These are phyloP conservation scores for Amanita exitialis DNA, from an alignment of 768 basidiomycete species.

Conservation along the genomic window DNA sequence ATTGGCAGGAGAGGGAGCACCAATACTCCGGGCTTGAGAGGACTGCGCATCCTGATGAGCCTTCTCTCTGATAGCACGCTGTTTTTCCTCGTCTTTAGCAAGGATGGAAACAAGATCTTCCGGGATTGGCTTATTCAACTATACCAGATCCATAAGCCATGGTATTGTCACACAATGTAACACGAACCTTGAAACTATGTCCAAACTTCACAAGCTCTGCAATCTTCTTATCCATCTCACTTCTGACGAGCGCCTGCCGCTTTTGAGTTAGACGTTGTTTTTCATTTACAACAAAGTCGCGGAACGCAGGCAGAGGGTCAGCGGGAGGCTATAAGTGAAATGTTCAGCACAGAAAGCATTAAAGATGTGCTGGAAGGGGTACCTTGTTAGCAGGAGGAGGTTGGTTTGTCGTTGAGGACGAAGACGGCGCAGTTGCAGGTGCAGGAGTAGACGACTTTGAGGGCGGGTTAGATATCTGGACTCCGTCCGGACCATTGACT, in stretches of 20 bases:
- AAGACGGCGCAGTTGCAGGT: background rate
- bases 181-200: slow-evolving; percentile 81
- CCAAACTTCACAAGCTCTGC: slow-evolving; percentile 92
- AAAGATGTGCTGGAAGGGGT: slow-evolving; percentile 8
- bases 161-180: background rate
- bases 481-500: slow-evolving; percentile 71
- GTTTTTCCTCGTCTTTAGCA: slow-evolving; percentile 90
- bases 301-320: slow-evolving; percentile 77
- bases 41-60: slow-evolving; percentile 60
- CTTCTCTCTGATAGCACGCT: slow-evolving; percentile 74
- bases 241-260: slow-evolving; percentile 81
- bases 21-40: slow-evolving; percentile 59
- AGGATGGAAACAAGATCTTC: slow-evolving; percentile 89
- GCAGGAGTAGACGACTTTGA: slow-evolving; percentile 57
- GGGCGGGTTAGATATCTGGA: slow-evolving; percentile 32
- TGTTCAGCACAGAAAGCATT: slow-evolving; percentile 7
- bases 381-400: slow-evolving; percentile 34
- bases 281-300: slow-evolving; percentile 88
- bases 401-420: slow-evolving; percentile 11
- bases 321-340: slow-evolving; percentile 42
- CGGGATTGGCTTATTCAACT: slow-evolving; percentile 94
- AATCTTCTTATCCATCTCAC: slow-evolving; percentile 90
- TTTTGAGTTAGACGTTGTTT: slow-evolving; percentile 86
- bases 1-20: slow-evolving; percentile 42
- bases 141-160: background rate